Conservation (phyloP, 805 yeast species). For the Saturnispora bothae region DNA sequence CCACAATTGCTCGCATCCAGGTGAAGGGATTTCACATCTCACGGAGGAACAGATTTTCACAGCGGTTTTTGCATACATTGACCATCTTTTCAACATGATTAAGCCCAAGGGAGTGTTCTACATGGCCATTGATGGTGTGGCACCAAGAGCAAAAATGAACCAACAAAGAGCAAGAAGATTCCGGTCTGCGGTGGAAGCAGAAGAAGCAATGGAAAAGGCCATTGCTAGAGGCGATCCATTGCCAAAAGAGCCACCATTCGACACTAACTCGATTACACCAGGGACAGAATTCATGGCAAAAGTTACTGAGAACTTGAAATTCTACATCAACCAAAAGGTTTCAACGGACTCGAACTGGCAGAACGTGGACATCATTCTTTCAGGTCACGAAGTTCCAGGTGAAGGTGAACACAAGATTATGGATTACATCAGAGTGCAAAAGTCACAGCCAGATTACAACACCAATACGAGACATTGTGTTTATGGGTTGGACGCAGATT, state of each 20-base stretch:
- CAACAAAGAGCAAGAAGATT: conserved; percentile 96
- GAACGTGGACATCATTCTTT: conserved; percentile 59
- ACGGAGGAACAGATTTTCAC: conserved; percentile 88
- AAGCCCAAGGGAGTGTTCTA: conserved; percentile 79
- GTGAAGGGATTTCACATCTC: conserved; percentile 50
- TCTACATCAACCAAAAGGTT: conserved; percentile 80
- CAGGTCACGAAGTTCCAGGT: conserved; percentile 96
- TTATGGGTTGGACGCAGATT: conserved; percentile 93
- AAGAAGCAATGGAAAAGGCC: conserved; percentile 65
- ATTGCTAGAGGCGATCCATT: conserved; percentile 58
- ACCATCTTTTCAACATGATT: conserved; percentile 80
- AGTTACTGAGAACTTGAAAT: conserved; percentile 69
- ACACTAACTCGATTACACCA: conserved; percentile 88
- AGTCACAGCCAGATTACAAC: conserved; percentile 63
- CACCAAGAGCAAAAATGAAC: conserved; percentile 97
- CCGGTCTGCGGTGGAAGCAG: conserved; percentile 89
- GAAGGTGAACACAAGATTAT: conserved; percentile 98
- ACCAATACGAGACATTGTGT: conserved; percentile 86
- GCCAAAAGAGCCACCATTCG: conserved; percentile 81
- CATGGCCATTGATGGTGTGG: conserved; percentile 98
- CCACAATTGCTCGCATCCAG: conserved; percentile 87
- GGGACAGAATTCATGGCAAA: conserved; percentile 96
- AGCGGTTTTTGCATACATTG: conserved; percentile 89
- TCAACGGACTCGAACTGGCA: conserved; percentile 85
- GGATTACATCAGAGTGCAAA: conserved; percentile 76